phyloP scores from a whole-genome alignment of 306 rosid species.

The Cucurbita maxima region DNA sequence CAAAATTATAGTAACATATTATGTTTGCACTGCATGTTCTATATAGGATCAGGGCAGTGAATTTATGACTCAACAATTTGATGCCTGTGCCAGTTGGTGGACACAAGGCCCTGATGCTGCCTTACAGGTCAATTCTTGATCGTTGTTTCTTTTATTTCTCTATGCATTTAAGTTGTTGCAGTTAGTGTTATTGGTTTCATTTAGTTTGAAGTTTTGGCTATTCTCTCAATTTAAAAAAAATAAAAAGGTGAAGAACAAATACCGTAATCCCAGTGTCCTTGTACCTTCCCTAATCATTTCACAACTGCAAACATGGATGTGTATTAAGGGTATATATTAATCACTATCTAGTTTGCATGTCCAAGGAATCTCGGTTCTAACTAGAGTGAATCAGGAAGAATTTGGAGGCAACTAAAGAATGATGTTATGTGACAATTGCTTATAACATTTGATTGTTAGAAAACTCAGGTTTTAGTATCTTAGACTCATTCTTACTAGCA shows the following conservation, averaged over 20 bases:
- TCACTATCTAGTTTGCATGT: background rate
- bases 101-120: constrained; percentile 92
- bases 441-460: background rate
- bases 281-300: background rate
- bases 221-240: background rate
- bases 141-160: background rate
- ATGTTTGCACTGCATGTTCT: background rate
- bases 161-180: background rate
- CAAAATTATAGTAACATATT: background rate
- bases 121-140: constrained; percentile 57
- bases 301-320: background rate
- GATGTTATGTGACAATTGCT: background rate
- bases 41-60: constrained; percentile 24
- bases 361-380: background rate
- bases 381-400: background rate
- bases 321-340: background rate
- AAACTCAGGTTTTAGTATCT: background rate
- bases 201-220: background rate
- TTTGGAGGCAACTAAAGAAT: background rate
- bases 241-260: background rate
- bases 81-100: constrained; percentile 99
- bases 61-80: constrained; percentile 66
- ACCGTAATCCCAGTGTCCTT: background rate
- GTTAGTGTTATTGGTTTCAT: background rate
- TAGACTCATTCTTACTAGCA: background rate